A percentile compares a stretch with the other conserved stretches of the same genome.
Conservation (phyloP, 192 early-diverging fungal species). For the Spizellomyces punctatus region DNA sequence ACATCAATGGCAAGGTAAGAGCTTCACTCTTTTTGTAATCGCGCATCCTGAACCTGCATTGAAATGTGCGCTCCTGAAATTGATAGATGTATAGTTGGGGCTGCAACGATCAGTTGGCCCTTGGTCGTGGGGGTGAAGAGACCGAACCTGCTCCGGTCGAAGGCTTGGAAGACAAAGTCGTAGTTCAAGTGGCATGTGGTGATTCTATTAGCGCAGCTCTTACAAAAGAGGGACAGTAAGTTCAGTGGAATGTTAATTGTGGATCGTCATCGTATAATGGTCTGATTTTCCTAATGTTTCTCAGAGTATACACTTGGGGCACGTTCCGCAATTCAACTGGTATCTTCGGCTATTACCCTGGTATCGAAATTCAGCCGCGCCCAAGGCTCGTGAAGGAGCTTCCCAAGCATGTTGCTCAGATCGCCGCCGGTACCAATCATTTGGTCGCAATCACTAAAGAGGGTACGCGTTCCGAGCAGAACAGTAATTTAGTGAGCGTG, state of each 20-base stretch:
- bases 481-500: too few relatives aligned
- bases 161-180: constrained; percentile 71
- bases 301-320: constrained; percentile 82
- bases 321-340: constrained; percentile 85
- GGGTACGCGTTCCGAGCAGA: constrained; percentile 18
- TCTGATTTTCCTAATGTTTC: background rate
- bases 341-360: constrained; percentile 78
- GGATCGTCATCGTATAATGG: background rate
- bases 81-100: constrained; percentile 87
- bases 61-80: background rate
- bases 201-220: constrained; percentile 84
- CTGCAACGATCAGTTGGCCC: constrained; percentile 89
- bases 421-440: constrained; percentile 86
- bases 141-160: constrained; percentile 66
- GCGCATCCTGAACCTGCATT: background rate
- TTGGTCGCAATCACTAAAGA: constrained; percentile 70
- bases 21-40: background rate
- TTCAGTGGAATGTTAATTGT: background rate
- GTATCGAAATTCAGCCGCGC: constrained; percentile 61
- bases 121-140: constrained; percentile 73
- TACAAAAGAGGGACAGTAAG: constrained; percentile 67
- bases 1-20: constrained; percentile 69
- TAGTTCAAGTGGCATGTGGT: constrained; percentile 81
- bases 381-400: constrained; percentile 65
- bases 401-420: constrained; percentile 64